phyloP scores from a whole-genome alignment of 2,329 filamentous ascomycete species.

The Penicillium occitanis region DNA sequence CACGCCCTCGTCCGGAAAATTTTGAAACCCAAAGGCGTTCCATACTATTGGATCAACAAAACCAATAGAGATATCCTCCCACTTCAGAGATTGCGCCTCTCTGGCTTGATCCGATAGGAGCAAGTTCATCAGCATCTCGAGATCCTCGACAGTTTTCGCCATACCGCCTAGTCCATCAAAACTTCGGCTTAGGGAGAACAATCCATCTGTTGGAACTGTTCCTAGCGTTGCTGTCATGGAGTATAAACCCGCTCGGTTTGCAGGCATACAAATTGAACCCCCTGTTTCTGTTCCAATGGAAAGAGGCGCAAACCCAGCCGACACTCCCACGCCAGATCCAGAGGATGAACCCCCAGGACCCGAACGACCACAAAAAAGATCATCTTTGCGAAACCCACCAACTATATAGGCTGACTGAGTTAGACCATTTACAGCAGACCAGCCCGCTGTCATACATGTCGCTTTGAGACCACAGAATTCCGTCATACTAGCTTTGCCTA shows the following conservation, averaged over 20 bases:
- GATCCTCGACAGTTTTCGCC: slow-evolving; percentile 14
- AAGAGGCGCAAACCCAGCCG: slow-evolving; percentile 35
- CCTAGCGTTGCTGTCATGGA: slow-evolving; percentile 36
- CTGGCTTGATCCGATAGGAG: background rate
- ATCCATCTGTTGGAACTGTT: slow-evolving; percentile 31
- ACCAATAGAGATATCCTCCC: slow-evolving; percentile 12
- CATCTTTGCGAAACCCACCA: slow-evolving; percentile 25
- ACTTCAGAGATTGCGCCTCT: background rate
- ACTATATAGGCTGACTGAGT: slow-evolving; percentile 30
- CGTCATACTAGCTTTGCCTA: slow-evolving; percentile 37
- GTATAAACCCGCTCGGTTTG: slow-evolving; percentile 34
- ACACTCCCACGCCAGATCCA: slow-evolving; percentile 35
- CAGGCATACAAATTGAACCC: slow-evolving; percentile 35
- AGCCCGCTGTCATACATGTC: slow-evolving; percentile 24
- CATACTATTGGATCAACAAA: slow-evolving; percentile 16
- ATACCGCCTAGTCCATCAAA: slow-evolving; percentile 15
- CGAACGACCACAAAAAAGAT: slow-evolving; percentile 27
- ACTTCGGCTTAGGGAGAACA: slow-evolving; percentile 29
- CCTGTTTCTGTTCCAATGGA: slow-evolving; percentile 38
- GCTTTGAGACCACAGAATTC: slow-evolving; percentile 21
- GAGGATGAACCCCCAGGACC: slow-evolving; percentile 36
- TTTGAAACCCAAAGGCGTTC: slow-evolving; percentile 15
- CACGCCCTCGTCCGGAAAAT: slow-evolving; percentile 8
- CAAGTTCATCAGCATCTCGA: slow-evolving; percentile 11
- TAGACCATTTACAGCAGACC: slow-evolving; percentile 31